Conservation (phyloP, 306 rosid species). For the Lathyrus oleraceus region DNA sequence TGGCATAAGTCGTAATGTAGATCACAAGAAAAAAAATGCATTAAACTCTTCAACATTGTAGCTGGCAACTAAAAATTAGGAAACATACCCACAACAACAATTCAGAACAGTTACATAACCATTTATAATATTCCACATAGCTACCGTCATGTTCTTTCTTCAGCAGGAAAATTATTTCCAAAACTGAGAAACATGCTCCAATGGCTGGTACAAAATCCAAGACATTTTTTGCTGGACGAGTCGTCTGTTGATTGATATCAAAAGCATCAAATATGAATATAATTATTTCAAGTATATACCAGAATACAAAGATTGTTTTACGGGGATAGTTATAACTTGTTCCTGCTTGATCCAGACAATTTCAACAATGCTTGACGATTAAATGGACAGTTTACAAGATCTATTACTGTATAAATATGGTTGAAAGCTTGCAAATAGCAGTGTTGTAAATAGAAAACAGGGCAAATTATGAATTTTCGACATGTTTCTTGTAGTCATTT, state of each 20-base stretch:
- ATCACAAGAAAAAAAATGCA: constrained; percentile 5
- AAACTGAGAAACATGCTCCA: constrained; percentile 64
- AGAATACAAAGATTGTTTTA: not conserved
- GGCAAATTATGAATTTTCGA: not conserved
- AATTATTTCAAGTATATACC: constrained; percentile 7
- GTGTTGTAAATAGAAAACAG: constrained; percentile 5
- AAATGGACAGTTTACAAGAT: constrained; percentile 8
- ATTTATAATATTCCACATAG: constrained; percentile 53
- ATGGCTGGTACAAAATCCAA: constrained; percentile 60
- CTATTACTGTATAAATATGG: constrained; percentile 2
- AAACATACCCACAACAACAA: constrained; percentile 81
- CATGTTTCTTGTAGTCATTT: constrained; percentile 1
- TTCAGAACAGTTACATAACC: constrained; percentile 71
- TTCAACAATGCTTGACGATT: constrained; percentile 12
- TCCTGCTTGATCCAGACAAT: not conserved
- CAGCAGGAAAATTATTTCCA: constrained; percentile 58
- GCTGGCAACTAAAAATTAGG: constrained; percentile 6
- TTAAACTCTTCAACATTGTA: constrained; percentile 8
- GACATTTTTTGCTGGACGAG: constrained; percentile 45
- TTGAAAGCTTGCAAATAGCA: constrained; percentile 6
- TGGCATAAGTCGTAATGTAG: constrained; percentile 29
- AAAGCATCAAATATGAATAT: constrained; percentile 36
- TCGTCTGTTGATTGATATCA: constrained; percentile 46
- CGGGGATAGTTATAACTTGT: not conserved
- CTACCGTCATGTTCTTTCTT: constrained; percentile 49